Conservation (phyloP, 176 grass and related monocot species). For the Carex parvula region DNA sequence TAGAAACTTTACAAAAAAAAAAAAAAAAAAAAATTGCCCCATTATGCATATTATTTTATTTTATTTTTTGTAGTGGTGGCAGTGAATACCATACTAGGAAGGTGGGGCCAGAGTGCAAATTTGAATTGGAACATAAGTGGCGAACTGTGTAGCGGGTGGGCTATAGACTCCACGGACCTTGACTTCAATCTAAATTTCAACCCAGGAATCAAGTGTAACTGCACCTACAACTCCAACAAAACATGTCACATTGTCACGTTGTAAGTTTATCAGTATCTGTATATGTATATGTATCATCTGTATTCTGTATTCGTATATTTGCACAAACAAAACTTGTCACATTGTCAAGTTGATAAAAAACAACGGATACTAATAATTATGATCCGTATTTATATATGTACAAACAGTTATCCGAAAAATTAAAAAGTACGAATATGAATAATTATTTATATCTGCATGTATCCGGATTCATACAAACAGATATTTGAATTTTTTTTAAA, state of each 20-base stretch:
- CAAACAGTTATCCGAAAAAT: too few relatives aligned
- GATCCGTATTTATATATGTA: too few relatives aligned
- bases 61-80: conserved; percentile 19
- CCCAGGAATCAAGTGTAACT: conserved; percentile 28
- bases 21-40: too few relatives aligned
- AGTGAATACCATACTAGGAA: conserved; percentile 23
- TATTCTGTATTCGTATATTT: too few relatives aligned
- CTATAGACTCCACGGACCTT: neutral
- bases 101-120: conserved; percentile 2
- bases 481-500: too few relatives aligned
- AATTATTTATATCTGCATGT: too few relatives aligned
- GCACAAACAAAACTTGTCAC: too few relatives aligned
- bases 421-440: too few relatives aligned
- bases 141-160: conserved; percentile 24
- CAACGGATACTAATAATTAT: too few relatives aligned
- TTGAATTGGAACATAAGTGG: conserved; percentile 31
- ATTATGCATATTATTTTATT: neutral
- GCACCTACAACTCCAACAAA: conserved; percentile 15
- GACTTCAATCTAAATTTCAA: neutral
- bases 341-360: too few relatives aligned
- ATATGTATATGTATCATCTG: too few relatives aligned
- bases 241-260: conserved; percentile 30
- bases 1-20: neutral
- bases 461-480: too few relatives aligned
- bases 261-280: neutral